Evolutionary conservation across 73 alveolate genomes (phyloP).

Genomic region (Blepharisma japonicum): DNA sequence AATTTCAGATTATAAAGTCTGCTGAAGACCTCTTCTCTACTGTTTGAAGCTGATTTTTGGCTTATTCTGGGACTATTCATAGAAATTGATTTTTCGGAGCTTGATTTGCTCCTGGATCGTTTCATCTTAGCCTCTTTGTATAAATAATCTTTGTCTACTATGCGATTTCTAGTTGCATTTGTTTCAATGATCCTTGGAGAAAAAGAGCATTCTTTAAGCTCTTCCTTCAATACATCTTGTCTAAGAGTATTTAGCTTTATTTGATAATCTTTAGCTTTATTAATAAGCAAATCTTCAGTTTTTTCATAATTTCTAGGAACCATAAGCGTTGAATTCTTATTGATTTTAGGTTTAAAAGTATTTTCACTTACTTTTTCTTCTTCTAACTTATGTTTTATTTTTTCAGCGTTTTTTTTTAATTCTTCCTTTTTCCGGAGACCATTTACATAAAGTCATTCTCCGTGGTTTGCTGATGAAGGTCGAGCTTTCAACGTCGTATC

Average conservation of each 20-base stretch:
- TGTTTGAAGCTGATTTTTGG: too few relatives aligned
- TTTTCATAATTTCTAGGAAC: neutral
- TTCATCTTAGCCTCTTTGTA: too few relatives aligned
- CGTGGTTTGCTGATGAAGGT: neutral
- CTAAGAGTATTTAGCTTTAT: neutral
- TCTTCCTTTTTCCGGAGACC: slow-evolving; percentile 22
- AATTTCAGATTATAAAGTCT: neutral
- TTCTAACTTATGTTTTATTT: neutral
- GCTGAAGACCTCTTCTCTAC: neutral
- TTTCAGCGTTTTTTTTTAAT: slow-evolving; percentile 13
- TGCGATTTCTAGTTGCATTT: neutral
- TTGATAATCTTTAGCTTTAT: slow-evolving; percentile 12
- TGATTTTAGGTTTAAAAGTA: slow-evolving; percentile 11
- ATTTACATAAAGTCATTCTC: slow-evolving; percentile 2
- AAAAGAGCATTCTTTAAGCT: neutral
- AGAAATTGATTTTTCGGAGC: too few relatives aligned
- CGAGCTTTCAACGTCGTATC: too few relatives aligned
- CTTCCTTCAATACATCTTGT: neutral
- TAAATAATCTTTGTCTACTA: neutral
- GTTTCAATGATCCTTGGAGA: neutral
- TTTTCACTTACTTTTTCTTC: neutral
- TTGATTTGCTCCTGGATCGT: too few relatives aligned
- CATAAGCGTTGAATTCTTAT: neutral
- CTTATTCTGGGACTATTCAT: too few relatives aligned
- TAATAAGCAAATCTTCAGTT: neutral